A percentile compares a stretch with the other conserved stretches of the same genome.
Evolutionary conservation across 2,329 filamentous ascomycete species (phyloP).

Genomic region (Phialophora macrospora): DNA sequence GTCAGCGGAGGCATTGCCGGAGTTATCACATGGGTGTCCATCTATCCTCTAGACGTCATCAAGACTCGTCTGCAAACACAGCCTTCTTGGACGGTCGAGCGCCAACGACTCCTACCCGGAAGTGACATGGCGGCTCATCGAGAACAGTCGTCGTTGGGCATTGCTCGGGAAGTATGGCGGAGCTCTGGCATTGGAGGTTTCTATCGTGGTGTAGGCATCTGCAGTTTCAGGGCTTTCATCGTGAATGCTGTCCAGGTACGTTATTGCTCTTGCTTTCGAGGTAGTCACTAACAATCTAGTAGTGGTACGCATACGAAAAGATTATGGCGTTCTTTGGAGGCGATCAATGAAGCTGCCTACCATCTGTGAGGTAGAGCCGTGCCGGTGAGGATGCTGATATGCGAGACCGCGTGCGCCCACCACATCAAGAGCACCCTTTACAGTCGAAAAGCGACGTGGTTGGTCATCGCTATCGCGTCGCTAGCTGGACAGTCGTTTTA

Average conservation of each 20-base stretch:
- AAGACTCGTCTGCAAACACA: slow-evolving; percentile 92
- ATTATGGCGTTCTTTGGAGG: slow-evolving; percentile 62
- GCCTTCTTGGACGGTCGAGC: slow-evolving; percentile 41
- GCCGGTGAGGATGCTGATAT: not conserved
- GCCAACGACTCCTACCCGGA: slow-evolving; percentile 36
- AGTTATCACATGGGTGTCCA: slow-evolving; percentile 83
- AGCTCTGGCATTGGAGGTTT: slow-evolving; percentile 67
- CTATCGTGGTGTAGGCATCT: slow-evolving; percentile 76
- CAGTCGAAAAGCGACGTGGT: not conserved
- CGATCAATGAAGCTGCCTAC: slow-evolving; percentile 12
- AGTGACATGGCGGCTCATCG: slow-evolving; percentile 37
- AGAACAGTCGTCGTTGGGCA: slow-evolving; percentile 60
- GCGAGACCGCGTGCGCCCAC: not conserved
- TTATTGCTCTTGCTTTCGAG: slow-evolving; percentile 13
- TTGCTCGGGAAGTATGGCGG: slow-evolving; percentile 70
- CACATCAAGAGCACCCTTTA: not conserved
- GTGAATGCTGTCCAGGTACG: slow-evolving; percentile 81
- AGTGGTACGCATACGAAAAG: slow-evolving; percentile 92
- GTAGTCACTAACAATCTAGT: slow-evolving; percentile 38
- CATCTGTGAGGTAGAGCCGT: not conserved
- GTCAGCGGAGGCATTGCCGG: slow-evolving; percentile 87
- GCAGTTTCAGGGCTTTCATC: slow-evolving; percentile 83
- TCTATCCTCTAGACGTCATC: slow-evolving; percentile 89
- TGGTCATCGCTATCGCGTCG: not conserved
- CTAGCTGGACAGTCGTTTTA: not conserved